These are phyloP conservation scores for Magnusiomyces clavatus DNA, from an alignment of 1,139 yeast species.

Conservation along the genomic window DNA sequence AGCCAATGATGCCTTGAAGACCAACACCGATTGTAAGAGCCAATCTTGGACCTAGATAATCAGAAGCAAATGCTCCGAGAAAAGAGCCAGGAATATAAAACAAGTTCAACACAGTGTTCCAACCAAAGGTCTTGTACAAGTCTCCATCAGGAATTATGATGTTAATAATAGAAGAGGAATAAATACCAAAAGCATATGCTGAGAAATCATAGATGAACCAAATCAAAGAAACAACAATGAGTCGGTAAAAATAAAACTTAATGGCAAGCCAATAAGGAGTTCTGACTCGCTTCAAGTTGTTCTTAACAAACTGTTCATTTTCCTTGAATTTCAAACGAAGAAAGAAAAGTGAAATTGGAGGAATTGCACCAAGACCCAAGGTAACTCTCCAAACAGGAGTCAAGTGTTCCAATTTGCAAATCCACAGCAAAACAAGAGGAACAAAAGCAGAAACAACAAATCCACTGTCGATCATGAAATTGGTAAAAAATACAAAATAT, in stretches of 20 bases:
- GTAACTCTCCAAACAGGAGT: conserved; percentile 87
- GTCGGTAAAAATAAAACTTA: conserved; percentile 81
- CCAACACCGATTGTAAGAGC: conserved; percentile 63
- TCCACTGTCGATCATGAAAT: conserved; percentile 80
- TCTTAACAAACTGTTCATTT: conserved; percentile 59
- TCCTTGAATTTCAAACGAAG: conserved; percentile 71
- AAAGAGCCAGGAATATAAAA: conserved; percentile 89
- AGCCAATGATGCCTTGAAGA: conserved; percentile 75
- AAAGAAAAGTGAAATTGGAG: conserved; percentile 70
- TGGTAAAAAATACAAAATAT: conserved; percentile 84
- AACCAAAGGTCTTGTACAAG: conserved; percentile 73
- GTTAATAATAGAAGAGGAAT: conserved; percentile 59
- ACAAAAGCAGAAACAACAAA: conserved; percentile 80
- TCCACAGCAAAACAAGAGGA: conserved; percentile 81
- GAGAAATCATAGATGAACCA: conserved; percentile 94
- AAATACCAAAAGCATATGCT: conserved; percentile 79
- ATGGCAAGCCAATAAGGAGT: conserved; percentile 64
- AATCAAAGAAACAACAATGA: conserved; percentile 58
- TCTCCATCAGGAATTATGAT: conserved; percentile 53
- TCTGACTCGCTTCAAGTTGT: conserved; percentile 55
- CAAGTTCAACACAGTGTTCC: conserved; percentile 83
- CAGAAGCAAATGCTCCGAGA: conserved; percentile 75
- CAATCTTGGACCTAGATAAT: conserved; percentile 80
- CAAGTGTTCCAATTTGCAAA: conserved; percentile 61
- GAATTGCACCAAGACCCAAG: conserved; percentile 88